A percentile compares a stretch with the other conserved stretches of the same genome.
Conservation (phyloP, 1,139 yeast genomes). For the Geotrichum fermentans region DNA sequence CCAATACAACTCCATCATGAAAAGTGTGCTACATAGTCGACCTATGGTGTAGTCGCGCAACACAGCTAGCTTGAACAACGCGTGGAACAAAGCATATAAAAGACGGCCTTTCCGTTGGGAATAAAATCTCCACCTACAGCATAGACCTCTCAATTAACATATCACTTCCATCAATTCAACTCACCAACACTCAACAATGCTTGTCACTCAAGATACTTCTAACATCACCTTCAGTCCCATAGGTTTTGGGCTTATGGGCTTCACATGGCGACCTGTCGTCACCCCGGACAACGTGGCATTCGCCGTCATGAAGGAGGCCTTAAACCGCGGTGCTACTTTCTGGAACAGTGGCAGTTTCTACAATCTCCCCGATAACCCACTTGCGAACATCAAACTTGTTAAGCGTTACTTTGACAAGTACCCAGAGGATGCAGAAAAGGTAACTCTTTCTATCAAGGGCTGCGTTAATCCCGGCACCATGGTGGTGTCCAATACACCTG, state of each 20-base stretch:
- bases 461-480: slow-evolving; percentile 41
- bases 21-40: no score
- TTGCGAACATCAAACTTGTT: slow-evolving; percentile 50
- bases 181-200: no score
- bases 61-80: no score
- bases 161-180: no score
- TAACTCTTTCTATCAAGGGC: slow-evolving; percentile 66
- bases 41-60: no score
- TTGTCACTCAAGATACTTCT: no score
- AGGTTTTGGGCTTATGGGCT: slow-evolving; percentile 64
- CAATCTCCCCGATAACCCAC: slow-evolving; percentile 48
- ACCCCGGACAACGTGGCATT: slow-evolving; percentile 46
- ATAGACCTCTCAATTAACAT: no score
- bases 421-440: slow-evolving; percentile 51
- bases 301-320: slow-evolving; percentile 45
- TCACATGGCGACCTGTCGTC: slow-evolving; percentile 53
- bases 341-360: slow-evolving; percentile 79
- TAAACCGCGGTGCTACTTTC: slow-evolving; percentile 50
- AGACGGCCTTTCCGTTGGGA: no score
- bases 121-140: no score
- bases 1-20: no score
- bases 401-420: slow-evolving; percentile 53
- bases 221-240: slow-evolving; percentile 21
- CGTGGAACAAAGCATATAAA: no score
- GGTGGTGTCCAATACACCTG: slow-evolving; percentile 49